Conservation (phyloP, 257 asterid species). For the Echium plantagineum region DNA sequence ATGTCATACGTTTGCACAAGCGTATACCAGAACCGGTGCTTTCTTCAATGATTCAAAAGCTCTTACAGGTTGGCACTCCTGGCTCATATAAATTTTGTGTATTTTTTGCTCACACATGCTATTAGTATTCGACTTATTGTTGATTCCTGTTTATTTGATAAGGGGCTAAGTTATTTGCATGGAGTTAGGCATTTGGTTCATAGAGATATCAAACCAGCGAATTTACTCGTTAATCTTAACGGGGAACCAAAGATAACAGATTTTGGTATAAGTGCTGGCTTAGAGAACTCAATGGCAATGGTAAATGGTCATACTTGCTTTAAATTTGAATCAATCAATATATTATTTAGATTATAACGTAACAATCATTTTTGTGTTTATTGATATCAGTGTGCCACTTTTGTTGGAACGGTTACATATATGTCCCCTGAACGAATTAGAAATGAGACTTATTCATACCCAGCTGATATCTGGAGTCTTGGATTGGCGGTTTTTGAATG, state of each 20-base stretch:
- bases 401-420: slow-evolving; percentile 95
- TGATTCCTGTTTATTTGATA: slow-evolving; percentile 19
- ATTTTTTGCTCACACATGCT: slow-evolving; percentile 1
- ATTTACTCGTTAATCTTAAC: slow-evolving; percentile 81
- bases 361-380: slow-evolving; percentile 17
- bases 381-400: slow-evolving; percentile 79
- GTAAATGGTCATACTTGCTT: slow-evolving; percentile 29
- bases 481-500: slow-evolving; percentile 98
- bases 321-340: not conserved
- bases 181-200: slow-evolving; percentile 94
- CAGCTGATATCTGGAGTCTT: slow-evolving; percentile 99
- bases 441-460: slow-evolving; percentile 85
- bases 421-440: slow-evolving; percentile 99
- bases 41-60: slow-evolving; percentile 78
- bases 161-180: slow-evolving; percentile 91
- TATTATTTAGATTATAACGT: not conserved
- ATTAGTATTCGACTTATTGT: slow-evolving; percentile 3
- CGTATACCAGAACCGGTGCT: slow-evolving; percentile 74
- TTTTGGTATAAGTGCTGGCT: slow-evolving; percentile 96
- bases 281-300: slow-evolving; percentile 97
- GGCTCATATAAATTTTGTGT: slow-evolving; percentile 2
- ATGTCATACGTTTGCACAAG: slow-evolving; percentile 47
- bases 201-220: slow-evolving; percentile 98
- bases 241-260: slow-evolving; percentile 99
- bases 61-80: slow-evolving; percentile 50